Conservation (phyloP, 2,329 filamentous ascomycete genomes). For the Microdochium bolleyi region DNA sequence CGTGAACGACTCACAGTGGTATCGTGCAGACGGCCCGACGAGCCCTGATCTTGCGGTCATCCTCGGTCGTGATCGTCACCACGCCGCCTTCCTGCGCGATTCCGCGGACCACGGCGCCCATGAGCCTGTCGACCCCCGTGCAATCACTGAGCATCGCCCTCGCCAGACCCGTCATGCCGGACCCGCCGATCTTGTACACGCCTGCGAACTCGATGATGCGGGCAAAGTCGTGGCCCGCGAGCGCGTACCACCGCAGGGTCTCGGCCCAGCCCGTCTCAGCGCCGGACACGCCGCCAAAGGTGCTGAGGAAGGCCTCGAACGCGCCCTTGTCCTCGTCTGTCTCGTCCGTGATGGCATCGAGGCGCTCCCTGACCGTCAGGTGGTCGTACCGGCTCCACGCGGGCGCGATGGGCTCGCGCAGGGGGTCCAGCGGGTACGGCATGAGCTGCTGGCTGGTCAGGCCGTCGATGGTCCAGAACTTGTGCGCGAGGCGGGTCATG, state of each 20-base stretch:
- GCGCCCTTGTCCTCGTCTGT: neutral
- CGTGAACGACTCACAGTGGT: neutral
- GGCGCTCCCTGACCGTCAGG: neutral
- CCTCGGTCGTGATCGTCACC: neutral
- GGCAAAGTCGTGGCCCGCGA: neutral
- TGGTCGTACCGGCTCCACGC: neutral
- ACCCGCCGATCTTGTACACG: neutral
- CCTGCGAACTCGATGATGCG: neutral
- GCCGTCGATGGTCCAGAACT: constrained; percentile 22
- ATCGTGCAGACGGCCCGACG: neutral
- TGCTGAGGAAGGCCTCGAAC: neutral
- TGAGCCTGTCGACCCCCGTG: neutral
- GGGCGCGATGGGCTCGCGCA: constrained; percentile 13
- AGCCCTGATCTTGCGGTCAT: neutral
- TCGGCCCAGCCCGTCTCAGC: neutral
- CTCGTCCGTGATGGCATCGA: neutral
- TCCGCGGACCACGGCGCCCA: neutral
- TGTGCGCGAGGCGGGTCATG: constrained; percentile 10
- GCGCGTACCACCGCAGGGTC: neutral
- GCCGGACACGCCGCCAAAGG: neutral
- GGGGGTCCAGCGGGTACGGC: constrained; percentile 25
- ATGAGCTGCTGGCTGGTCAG: constrained; percentile 18
- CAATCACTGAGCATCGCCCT: neutral
- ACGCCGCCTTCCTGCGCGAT: neutral
- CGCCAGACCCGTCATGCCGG: neutral